Evolutionary conservation across 352 stramenopile genomes (phyloP), one percentile per base, ranked within the genome.

Genomic region (Globisporangium ultimum): DNA sequence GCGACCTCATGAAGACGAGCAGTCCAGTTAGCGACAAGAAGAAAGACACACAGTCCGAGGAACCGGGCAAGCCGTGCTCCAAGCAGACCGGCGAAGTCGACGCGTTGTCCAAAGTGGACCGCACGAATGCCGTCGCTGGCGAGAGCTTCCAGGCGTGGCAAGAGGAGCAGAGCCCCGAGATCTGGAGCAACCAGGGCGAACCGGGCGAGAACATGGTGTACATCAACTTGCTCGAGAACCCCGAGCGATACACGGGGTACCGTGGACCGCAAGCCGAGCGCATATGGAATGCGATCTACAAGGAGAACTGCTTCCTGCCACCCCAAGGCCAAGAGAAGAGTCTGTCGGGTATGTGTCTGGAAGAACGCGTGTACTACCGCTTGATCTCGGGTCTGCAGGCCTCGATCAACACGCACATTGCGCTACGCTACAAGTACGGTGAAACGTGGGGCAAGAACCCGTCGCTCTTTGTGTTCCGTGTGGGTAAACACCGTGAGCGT

Each of bases 241-340:
- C 96, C 0, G 97, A 99, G 78, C 80, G 89, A n/a, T 99, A 98
- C 84, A 99, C 97, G 15, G 97, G 96, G 20, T 99, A 99, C 69
- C 97, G 96, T 55, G 97, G 97, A 9, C 87, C 88, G 20, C 87
- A 89, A 49, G 88, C 90, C 4, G 71, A 81, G 53, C 91, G 97
- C 54, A 97, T 99, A 53, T 99, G 97, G 97, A 89, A 92, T 41
- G 89, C 93, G 14, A 98, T 99, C 59, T 99, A 99, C 70, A 68
- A 97, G 55, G 97, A 99, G 75, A 99, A 99, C 78, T 99, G 96
- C 73, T 97, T 99, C 52, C 68, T 72, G 17, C 75, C 85, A 21
- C 57, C 72, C 11, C 52, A 48, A 47, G 65, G 58, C 11, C 58
- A 86, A 50, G 84, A 88, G 49, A 81, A 84, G 59, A 70, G 74